These are phyloP conservation scores for Gossypium aridum DNA, from an alignment of 441 rosid species.

Conservation along the genomic window DNA sequence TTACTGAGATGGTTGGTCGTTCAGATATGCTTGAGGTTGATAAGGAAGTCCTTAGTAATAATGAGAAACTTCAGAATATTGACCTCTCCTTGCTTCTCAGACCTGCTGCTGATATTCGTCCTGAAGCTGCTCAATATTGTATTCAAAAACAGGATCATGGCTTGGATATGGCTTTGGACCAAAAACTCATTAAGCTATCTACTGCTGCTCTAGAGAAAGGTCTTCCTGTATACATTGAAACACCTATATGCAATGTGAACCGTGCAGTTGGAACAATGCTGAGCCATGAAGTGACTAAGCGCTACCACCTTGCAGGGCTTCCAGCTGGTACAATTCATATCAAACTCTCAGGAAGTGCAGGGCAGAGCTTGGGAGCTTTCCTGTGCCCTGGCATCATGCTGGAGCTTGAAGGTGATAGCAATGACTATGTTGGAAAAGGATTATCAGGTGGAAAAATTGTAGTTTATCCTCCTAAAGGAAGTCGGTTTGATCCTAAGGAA, in stretches of 20 bases:
- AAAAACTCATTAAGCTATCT: conserved; percentile 63
- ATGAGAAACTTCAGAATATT: conserved; percentile 86
- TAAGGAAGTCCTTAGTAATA: conserved; percentile 66
- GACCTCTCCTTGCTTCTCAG: conserved; percentile 82
- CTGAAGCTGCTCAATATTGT: conserved; percentile 93
- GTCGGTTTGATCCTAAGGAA: conserved; percentile 94
- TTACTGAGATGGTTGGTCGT: conserved; percentile 96
- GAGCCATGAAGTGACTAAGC: conserved; percentile 98
- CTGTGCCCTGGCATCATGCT: conserved; percentile 88
- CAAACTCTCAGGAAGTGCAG: conserved; percentile 92
- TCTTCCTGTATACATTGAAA: conserved; percentile 83
- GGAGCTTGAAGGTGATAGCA: conserved; percentile 98
- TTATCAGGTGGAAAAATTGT: conserved; percentile 96
- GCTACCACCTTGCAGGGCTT: conserved; percentile 79
- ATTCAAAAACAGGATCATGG: conserved; percentile 97
- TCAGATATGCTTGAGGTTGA: conserved; percentile 99
- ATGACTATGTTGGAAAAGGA: conserved; percentile 98
- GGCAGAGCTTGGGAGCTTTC: conserved; percentile 98
- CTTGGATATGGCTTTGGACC: conserved; percentile 94
- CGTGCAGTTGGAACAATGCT: conserved; percentile 99
- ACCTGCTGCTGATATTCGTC: conserved; percentile 95
- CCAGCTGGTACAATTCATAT: conserved; percentile 88
- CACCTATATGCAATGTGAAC: conserved; percentile 80
- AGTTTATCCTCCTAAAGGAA: conserved; percentile 91
- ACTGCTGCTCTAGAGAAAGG: conserved; percentile 74